A percentile compares a stretch with the other conserved stretches of the same genome.
Conservation (phyloP, 176 grass and related monocot species). For the Saccharum spontaneum region DNA sequence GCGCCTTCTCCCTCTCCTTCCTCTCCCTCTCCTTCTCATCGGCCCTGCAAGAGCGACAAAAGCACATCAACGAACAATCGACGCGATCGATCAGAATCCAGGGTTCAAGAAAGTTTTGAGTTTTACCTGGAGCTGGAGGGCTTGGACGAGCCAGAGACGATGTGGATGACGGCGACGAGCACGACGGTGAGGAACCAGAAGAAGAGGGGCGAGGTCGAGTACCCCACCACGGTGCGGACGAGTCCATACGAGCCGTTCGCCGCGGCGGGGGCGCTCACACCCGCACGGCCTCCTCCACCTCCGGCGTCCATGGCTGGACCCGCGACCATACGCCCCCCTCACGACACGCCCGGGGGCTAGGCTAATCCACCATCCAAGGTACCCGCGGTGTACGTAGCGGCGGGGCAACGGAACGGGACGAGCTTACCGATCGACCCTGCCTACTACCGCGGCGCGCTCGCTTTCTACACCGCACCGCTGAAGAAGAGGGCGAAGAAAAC, state of each 20-base stretch:
- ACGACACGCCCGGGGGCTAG: not conserved
- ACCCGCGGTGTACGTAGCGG: slow-evolving; percentile 1
- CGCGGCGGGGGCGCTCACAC: not conserved
- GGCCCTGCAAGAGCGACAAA: not conserved
- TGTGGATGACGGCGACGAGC: slow-evolving; percentile 52
- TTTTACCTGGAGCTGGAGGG: slow-evolving; percentile 29
- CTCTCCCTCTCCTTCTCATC: not conserved
- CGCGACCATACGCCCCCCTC: not conserved
- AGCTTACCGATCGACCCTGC: slow-evolving; percentile 21
- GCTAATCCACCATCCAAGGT: not conserved
- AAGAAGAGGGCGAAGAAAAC: slow-evolving; percentile 32
- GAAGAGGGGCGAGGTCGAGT: slow-evolving; percentile 27
- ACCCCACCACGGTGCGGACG: slow-evolving; percentile 19
- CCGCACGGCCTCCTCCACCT: not conserved
- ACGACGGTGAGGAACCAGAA: slow-evolving; percentile 58
- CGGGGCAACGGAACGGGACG: not conserved
- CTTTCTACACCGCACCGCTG: slow-evolving; percentile 9
- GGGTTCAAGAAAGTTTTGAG: not conserved
- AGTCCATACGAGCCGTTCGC: slow-evolving; percentile 4
- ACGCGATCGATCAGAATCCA: not conserved
- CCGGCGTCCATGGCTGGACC: slow-evolving; percentile 38
- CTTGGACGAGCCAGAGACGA: slow-evolving; percentile 19
- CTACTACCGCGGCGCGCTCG: not conserved
- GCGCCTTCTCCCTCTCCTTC: not conserved
- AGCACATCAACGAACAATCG: not conserved